These are phyloP conservation scores for Eucalyptus grandis DNA, from an alignment of 345 rosid species.

Conservation along the genomic window DNA sequence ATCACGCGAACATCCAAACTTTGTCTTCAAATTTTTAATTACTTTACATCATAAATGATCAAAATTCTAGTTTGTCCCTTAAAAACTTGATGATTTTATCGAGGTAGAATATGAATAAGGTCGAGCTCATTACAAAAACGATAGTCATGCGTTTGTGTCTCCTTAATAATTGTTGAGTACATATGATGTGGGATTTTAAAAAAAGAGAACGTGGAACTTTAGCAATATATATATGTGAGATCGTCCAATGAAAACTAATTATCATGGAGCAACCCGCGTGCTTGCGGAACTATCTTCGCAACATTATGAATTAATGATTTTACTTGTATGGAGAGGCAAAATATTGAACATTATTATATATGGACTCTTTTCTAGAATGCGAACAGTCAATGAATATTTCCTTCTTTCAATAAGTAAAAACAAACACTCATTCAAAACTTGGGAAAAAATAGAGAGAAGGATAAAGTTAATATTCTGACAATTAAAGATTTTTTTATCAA, in stretches of 20 bases:
- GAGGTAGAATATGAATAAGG: not conserved
- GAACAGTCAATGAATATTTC: not conserved
- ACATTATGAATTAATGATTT: no score
- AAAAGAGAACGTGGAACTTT: no score
- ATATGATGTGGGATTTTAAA: no score
- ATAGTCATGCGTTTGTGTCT: no score
- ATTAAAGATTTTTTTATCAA: no score
- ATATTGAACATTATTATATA: no score
- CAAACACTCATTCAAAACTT: not conserved
- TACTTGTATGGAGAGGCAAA: not conserved
- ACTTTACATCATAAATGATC: not conserved
- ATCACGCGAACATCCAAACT: not conserved
- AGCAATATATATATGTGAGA: no score
- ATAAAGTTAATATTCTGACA: not conserved
- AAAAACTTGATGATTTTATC: not conserved
- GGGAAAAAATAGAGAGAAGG: not conserved
- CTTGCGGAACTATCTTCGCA: no score
- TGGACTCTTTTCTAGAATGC: not conserved
- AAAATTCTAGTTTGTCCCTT: not conserved
- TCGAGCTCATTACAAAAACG: not conserved
- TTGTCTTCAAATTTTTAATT: not conserved
- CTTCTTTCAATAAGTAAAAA: not conserved
- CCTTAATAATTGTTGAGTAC: no score
- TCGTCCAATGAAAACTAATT: no score
- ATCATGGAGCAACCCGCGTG: no score